phyloP scores from a whole-genome alignment of 495 filamentous ascomycete species.

The Penicillium arizonense region DNA sequence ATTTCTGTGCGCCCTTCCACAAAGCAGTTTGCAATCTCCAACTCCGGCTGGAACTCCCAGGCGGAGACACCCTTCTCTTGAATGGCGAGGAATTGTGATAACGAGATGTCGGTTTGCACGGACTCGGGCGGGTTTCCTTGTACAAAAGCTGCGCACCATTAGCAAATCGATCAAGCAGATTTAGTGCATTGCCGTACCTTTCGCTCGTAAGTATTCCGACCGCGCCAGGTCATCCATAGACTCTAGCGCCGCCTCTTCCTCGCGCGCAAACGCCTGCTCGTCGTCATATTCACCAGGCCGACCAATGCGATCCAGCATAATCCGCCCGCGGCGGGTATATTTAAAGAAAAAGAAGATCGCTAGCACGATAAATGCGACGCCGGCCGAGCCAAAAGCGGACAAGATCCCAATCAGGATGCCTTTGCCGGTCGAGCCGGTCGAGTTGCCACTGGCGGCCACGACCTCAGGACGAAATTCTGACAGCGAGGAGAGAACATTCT shows the following conservation, averaged over 20 bases:
- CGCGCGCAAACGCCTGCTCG: conserved; percentile 85
- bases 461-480: conserved; percentile 25
- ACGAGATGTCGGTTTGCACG: conserved; percentile 89
- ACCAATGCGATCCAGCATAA: conserved; percentile 90
- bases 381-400: conserved; percentile 93
- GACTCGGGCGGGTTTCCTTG: conserved; percentile 95
- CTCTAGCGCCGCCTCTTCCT: conserved; percentile 94
- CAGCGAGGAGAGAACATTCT: conserved; percentile 30
- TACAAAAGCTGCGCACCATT: conserved; percentile 68
- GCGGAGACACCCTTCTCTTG: conserved; percentile 98
- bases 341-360: conserved; percentile 90
- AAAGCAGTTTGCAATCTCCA: conserved; percentile 99
- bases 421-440: conserved; percentile 58
- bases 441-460: conserved; percentile 35
- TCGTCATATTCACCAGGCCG: conserved; percentile 96
- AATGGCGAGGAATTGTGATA: conserved; percentile 96
- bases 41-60: conserved; percentile 97
- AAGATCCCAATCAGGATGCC: conserved; percentile 94
- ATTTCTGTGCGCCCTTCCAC: conserved; percentile 95
- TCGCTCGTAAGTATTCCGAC: conserved; percentile 89
- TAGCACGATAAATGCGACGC: conserved; percentile 76
- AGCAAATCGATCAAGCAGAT: conserved; percentile 13
- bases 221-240: conserved; percentile 91
- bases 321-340: conserved; percentile 84
- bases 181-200: conserved; percentile 59